A percentile compares a stretch with the other conserved stretches of the same genome.
Conservation (phyloP, 805 yeast species). For the Saturnispora bothae region DNA sequence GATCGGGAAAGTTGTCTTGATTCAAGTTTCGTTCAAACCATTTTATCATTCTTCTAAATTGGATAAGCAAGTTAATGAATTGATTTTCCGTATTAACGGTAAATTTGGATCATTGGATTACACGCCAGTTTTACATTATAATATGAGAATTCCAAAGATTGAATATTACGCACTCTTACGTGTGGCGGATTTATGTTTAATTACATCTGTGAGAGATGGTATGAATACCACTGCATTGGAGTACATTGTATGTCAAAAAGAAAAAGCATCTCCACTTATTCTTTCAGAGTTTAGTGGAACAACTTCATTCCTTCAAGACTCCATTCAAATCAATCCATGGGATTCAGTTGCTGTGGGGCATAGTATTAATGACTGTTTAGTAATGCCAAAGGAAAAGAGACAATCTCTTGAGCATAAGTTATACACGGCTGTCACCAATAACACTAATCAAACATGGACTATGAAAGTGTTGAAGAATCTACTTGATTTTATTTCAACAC, state of each 20-base stretch:
- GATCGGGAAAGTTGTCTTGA: conserved; percentile 69
- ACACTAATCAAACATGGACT: conserved; percentile 79
- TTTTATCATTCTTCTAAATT: conserved; percentile 48
- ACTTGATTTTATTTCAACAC: conserved; percentile 25
- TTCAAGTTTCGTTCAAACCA: conserved; percentile 86
- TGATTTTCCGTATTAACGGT: conserved; percentile 74
- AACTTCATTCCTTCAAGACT: conserved; percentile 56
- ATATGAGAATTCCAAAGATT: conserved; percentile 75
- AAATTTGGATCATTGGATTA: conserved; percentile 73
- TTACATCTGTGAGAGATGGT: conserved; percentile 89
- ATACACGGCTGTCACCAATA: conserved; percentile 51
- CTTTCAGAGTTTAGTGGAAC: conserved; percentile 93
- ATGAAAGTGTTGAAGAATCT: conserved; percentile 42
- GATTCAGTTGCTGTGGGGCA: conserved; percentile 89
- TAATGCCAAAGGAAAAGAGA: conserved; percentile 40
- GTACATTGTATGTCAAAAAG: conserved; percentile 78
- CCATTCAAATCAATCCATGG: conserved; percentile 91
- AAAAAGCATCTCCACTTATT: conserved; percentile 64
- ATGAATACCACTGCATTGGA: conserved; percentile 94
- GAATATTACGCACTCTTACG: conserved; percentile 83
- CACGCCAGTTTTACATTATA: conserved; percentile 87
- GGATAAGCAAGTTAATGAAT: conserved; percentile 74
- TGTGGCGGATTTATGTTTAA: conserved; percentile 82
- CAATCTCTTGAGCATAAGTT: conserved; percentile 39
- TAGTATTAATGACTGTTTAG: conserved; percentile 60